Base-by-base conservation (phyloP, 495 filamentous ascomycete species). In the Penicillium silybi region DNA sequence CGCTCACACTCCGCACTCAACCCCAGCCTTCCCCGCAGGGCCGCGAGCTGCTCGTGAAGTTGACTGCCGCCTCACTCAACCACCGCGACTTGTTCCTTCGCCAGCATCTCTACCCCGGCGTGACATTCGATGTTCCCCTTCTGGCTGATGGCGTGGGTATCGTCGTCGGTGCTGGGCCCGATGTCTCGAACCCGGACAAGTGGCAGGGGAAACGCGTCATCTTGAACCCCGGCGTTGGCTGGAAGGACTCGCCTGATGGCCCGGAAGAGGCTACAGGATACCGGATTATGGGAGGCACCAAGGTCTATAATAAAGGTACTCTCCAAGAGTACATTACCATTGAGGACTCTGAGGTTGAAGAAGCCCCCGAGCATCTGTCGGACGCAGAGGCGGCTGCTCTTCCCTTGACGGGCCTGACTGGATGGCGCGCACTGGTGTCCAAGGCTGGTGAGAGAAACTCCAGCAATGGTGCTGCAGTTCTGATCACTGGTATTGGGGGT, bases 1-100 rank as follows among this genome's bases (percentile, higher is more conserved):
- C 86, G 39, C 85, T 92, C 53, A 70, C 82, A 58, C 63, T 86
- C 41, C 78, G 79, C 52, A 66, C 74, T 18, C 64, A 83, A 53
- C 81, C 87, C 48, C 68, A 71, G 43, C 85, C 84, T 25, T 70
- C 73, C 34, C 85, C 88, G 5, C 76, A 80, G 16, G 77, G 80
- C 16, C 66, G 69, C 50, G 81, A 93, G 56, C 67, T 95, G 51
- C 74, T 90, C 27, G 60, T 97, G 50, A 79, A 78, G 51, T 59
- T 96, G 61, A 77, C 78, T 27, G 87, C 90, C 39, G 86, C 85
- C 8, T 83, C 91, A 15, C 83, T 96, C 47, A 97, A 96, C 72
- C 92, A 96, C 74, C 87, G 89, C 47, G 91, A 96, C 67, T 79
- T 92, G 59, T 95, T 95, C 77, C 85, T 93, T 68, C 88, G 91